phyloP scores from a whole-genome alignment of 1,284 basidiomycete genomes.

The Ceratobasidium papillatum region DNA sequence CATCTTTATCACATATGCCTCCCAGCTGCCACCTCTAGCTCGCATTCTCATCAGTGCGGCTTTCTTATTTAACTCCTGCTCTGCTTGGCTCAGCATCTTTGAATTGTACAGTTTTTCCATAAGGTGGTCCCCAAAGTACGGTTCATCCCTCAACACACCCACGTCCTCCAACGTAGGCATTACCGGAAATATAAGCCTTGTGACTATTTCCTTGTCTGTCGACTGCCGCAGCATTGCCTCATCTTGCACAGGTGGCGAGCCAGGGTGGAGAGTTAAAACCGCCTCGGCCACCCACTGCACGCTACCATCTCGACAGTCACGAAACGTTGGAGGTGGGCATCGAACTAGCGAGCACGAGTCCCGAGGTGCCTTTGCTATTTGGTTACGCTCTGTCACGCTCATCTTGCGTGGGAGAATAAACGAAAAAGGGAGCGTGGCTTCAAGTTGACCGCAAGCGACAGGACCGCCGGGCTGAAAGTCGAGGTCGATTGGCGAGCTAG shows the following conservation, averaged over 20 bases:
- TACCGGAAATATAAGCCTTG: conserved; percentile 33
- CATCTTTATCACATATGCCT: neutral
- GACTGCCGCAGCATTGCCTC: conserved; percentile 15
- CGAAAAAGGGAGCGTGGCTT: conserved; percentile 19
- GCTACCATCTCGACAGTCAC: neutral
- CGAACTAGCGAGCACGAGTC: conserved; percentile 4
- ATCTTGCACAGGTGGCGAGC: neutral
- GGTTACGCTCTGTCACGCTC: conserved; percentile 17
- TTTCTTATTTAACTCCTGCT: conserved; percentile 15
- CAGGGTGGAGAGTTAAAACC: neutral
- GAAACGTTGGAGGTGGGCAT: conserved; percentile 12
- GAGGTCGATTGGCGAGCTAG: neutral
- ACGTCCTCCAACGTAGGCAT: conserved; percentile 9
- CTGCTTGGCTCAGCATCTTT: neutral
- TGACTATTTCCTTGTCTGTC: neutral
- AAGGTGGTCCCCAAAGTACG: conserved; percentile 22
- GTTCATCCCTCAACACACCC: conserved; percentile 13
- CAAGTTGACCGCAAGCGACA: neutral
- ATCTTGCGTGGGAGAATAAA: conserved; percentile 23
- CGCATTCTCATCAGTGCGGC: neutral
- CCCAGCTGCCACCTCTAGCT: conserved; percentile 14
- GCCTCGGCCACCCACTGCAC: conserved; percentile 36
- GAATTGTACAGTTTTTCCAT: neutral
- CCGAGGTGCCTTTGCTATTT: conserved; percentile 3
- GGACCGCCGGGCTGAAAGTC: neutral